phyloP scores from a whole-genome alignment of 768 basidiomycete genomes.

The Termitomyces sp. region DNA sequence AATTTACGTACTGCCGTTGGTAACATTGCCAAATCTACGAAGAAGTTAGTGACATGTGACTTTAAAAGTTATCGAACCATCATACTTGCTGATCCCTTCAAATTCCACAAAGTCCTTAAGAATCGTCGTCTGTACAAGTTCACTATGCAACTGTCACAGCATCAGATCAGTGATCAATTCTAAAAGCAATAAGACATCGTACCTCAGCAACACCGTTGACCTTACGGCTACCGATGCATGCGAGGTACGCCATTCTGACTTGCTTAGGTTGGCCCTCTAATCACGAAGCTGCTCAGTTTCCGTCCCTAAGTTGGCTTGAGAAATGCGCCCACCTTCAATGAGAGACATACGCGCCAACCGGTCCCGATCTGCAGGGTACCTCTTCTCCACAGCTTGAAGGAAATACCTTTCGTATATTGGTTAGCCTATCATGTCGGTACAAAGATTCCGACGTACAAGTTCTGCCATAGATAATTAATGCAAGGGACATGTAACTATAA shows the following conservation, averaged over 20 bases:
- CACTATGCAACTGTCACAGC: constrained; percentile 58
- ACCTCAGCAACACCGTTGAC: constrained; percentile 97
- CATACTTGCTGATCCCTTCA: constrained; percentile 78
- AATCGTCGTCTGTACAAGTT: constrained; percentile 79
- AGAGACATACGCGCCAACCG: constrained; percentile 82
- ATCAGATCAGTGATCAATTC: not conserved
- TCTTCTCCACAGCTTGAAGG: constrained; percentile 82
- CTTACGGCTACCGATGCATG: constrained; percentile 66
- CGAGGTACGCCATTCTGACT: constrained; percentile 88
- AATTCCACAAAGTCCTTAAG: constrained; percentile 92
- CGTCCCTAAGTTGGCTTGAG: not conserved
- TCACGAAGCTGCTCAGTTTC: not conserved
- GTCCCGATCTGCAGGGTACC: constrained; percentile 85
- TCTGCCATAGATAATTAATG: constrained; percentile 26
- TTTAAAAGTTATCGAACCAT: constrained; percentile 10
- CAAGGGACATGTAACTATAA: not conserved
- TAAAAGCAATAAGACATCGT: not conserved
- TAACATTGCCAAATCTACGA: constrained; percentile 76
- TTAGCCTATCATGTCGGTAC: not conserved
- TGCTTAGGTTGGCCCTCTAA: constrained; percentile 82
- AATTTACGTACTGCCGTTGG: constrained; percentile 77
- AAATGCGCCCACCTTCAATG: constrained; percentile 61
- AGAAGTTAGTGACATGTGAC: not conserved
- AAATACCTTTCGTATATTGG: constrained; percentile 40
- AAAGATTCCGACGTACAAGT: constrained; percentile 33